These are phyloP conservation scores for Fusarium anthophilum DNA, from an alignment of 2,329 filamentous ascomycete species.

Conservation along the genomic window DNA sequence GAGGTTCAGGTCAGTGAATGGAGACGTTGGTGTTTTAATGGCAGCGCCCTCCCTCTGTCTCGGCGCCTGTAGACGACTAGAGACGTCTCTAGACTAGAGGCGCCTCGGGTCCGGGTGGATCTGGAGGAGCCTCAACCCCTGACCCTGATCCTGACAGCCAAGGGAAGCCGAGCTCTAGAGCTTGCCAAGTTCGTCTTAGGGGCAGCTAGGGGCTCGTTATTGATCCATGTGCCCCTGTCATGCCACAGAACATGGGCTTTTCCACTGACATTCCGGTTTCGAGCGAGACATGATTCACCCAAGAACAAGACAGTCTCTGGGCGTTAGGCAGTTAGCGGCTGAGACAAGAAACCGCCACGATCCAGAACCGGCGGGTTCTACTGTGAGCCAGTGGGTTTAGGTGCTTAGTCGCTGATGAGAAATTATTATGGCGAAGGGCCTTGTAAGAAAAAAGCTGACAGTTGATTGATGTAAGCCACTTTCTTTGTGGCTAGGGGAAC, in stretches of 20 bases:
- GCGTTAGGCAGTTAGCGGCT: constrained; percentile 10
- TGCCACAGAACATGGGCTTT: background rate
- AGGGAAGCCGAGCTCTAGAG: constrained; percentile 10
- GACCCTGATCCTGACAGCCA: constrained; percentile 21
- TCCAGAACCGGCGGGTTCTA: constrained; percentile 20
- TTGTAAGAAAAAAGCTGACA: constrained; percentile 5
- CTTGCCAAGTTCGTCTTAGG: constrained; percentile 30
- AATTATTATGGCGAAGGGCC: background rate
- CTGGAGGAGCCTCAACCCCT: constrained; percentile 33
- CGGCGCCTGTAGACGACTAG: constrained; percentile 17
- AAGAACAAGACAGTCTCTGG: background rate
- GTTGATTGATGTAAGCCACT: constrained; percentile 5
- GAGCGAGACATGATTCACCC: constrained; percentile 18
- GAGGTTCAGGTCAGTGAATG: constrained; percentile 8
- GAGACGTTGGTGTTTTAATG: constrained; percentile 37
- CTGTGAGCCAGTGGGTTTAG: background rate
- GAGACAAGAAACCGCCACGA: constrained; percentile 29
- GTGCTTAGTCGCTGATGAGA: background rate
- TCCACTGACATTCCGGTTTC: constrained; percentile 19
- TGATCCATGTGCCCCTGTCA: constrained; percentile 21
- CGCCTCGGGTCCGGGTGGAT: constrained; percentile 36
- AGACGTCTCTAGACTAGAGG: constrained; percentile 5
- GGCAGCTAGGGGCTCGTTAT: background rate
- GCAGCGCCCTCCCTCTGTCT: constrained; percentile 4
- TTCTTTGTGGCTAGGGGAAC: background rate